Conservation (phyloP, 2,329 filamentous ascomycete genomes). For the Aspergillus fructus region DNA sequence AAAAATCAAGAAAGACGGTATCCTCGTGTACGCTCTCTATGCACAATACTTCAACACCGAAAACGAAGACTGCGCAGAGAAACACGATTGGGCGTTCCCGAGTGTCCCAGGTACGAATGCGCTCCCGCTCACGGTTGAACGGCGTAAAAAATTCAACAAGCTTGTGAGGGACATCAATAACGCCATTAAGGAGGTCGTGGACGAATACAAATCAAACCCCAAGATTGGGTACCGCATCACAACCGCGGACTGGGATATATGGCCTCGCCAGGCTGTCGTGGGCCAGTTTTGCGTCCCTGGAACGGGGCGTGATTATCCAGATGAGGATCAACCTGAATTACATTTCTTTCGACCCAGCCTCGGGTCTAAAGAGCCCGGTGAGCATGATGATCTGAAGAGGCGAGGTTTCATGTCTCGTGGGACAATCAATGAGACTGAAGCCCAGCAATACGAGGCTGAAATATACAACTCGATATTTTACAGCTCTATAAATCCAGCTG, state of each 20-base stretch:
- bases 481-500: not conserved
- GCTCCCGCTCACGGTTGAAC: not conserved
- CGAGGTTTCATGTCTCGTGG: not conserved
- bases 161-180: slow-evolving; percentile 6
- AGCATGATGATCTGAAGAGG: not conserved
- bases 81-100: slow-evolving; percentile 9
- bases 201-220: not conserved
- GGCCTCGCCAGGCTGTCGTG: slow-evolving; percentile 23
- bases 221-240: slow-evolving; percentile 13
- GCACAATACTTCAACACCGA: slow-evolving; percentile 8
- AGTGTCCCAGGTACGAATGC: not conserved
- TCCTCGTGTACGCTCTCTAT: slow-evolving; percentile 6
- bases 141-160: slow-evolving; percentile 3
- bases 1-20: slow-evolving; percentile 1
- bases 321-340: slow-evolving; percentile 29
- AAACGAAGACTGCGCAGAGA: not conserved
- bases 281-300: slow-evolving; percentile 32
- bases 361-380: not conserved
- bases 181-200: not conserved
- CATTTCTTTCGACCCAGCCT: slow-evolving; percentile 32
- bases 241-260: slow-evolving; percentile 30
- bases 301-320: slow-evolving; percentile 21
- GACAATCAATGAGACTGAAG: not conserved
- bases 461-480: not conserved
- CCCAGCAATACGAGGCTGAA: not conserved